Conservation (phyloP, 345 rosid genomes). For the Conringia planisiliqua region DNA sequence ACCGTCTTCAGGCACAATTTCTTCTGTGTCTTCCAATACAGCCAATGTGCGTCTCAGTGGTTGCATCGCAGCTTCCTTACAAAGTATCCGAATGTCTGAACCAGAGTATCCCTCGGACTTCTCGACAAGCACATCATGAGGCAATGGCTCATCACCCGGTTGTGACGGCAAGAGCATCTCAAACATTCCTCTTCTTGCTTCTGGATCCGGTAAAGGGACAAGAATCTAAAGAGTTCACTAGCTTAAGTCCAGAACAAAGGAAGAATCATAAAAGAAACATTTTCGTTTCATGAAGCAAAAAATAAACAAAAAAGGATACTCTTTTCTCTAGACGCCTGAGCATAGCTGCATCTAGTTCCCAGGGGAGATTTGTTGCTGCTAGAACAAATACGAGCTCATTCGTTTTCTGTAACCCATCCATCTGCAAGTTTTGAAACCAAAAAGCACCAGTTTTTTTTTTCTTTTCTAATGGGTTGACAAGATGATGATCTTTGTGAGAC, state of each 20-base stretch:
- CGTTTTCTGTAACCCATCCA: conserved; percentile 88
- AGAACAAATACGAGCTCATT: conserved; percentile 91
- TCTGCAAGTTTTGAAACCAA: conserved; percentile 42
- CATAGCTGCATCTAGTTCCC: conserved; percentile 99
- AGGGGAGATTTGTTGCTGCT: conserved; percentile 98
- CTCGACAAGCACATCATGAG: conserved; percentile 71
- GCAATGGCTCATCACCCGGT: conserved; percentile 55
- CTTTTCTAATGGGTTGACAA: too few relatives aligned
- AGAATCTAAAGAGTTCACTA: conserved; percentile 56
- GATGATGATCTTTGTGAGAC: background rate
- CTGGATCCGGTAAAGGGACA: conserved; percentile 92
- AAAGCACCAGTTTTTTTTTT: conserved; percentile 17
- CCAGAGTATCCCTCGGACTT: conserved; percentile 84
- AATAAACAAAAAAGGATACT: conserved; percentile 58
- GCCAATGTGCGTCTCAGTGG: conserved; percentile 77
- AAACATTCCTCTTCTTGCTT: conserved; percentile 93
- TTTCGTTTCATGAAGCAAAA: background rate
- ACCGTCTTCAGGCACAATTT: conserved; percentile 79
- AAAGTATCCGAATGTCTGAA: conserved; percentile 84
- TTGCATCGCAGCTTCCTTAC: conserved; percentile 97
- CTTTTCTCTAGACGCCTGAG: conserved; percentile 95
- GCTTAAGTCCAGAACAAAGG: conserved; percentile 34
- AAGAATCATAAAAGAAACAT: background rate
- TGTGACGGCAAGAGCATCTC: conserved; percentile 67
- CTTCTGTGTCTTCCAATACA: conserved; percentile 57